Base-by-base conservation (phyloP, 192 early-diverging fungal genomes). In the Rhizoclosmatium globosum region DNA sequence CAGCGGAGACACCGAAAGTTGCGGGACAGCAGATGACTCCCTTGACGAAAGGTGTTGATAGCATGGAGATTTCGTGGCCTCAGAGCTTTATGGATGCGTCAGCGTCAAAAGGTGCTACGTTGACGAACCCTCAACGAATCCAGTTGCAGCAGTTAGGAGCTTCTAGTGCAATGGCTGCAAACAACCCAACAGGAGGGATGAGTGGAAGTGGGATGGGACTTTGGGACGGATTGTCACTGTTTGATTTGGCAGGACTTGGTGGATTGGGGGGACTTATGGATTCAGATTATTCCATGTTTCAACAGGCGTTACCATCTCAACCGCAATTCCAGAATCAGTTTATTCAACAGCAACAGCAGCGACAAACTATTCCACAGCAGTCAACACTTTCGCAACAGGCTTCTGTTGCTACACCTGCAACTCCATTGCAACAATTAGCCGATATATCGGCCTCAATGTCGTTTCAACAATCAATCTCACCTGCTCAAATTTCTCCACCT, bases 201-300 rank as follows among this genome's bases (percentile, higher is more conserved):
- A 44, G 45, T 41, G 72, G 47, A 31, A 13, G n/a, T 45, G 66
- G 66, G 21, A 46, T 68, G 46, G 66, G 66, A 11, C 11, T 74
- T 6, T 78, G 66, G 77, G 77, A 78, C 59, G 64, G 66, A 39
- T 60, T 68, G 47, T 69, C 42, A 11, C 46, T 78, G 53, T 78
- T 78, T 78, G 77, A 78, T 60, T 59, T 78, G 39, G 77, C 77
- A 39, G 77, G 77, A 2, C 44, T 78, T 50, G 77, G 77, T 9
- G 77, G 66, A 19, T 45, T 78, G 42, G 46, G 17, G 41, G 72
- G 47, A 62, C 21, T 44, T 41, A 44, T 41, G 19, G 47, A 59
- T 23, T 38, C 21, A 13, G 70, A 53, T 1, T 53, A 13, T 53
- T 53, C 50, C 9, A 7, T 53, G 50, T 53, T 53, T 17, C 50